Percentiles rank a stretch among this genome's conserved stretches.
These are phyloP conservation scores for Noccaea bulbosa DNA, from an alignment of 345 rosid genomes.

Conservation along the genomic window DNA sequence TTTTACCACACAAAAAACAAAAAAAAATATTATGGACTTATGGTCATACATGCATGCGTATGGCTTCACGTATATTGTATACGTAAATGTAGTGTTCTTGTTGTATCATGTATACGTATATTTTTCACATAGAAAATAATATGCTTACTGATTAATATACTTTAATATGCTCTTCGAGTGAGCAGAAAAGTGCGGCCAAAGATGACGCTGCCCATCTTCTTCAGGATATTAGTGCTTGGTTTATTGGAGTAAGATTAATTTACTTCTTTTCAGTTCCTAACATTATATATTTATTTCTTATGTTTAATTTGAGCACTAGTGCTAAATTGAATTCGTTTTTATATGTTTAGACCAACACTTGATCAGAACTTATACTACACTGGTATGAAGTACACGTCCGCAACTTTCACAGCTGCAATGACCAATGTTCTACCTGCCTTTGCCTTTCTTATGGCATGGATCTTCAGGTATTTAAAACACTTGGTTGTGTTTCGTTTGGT, in stretches of 20 bases:
- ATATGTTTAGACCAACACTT: conserved; percentile 46
- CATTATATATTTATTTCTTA: background rate
- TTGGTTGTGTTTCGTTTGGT: background rate
- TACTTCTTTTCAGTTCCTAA: background rate
- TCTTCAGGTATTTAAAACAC: conserved; percentile 51
- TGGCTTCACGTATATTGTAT: background rate
- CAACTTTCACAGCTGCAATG: conserved; percentile 82
- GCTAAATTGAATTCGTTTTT: background rate
- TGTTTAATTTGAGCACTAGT: background rate
- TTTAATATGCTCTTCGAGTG: conserved; percentile 19
- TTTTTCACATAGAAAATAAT: background rate
- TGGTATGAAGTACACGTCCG: conserved; percentile 87
- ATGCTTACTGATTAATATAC: background rate
- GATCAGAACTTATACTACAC: conserved; percentile 60
- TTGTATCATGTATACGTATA: conserved; percentile 7
- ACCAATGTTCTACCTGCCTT: conserved; percentile 83
- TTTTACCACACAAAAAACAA: too few relatives aligned
- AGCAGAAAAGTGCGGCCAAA: conserved; percentile 80
- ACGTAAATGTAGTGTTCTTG: conserved; percentile 3
- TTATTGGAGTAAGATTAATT: conserved; percentile 65
- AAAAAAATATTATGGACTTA: too few relatives aligned
- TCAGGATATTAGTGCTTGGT: conserved; percentile 68
- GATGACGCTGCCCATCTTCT: conserved; percentile 66
- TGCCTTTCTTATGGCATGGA: conserved; percentile 87
- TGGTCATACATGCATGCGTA: conserved; percentile 30